A percentile compares a stretch with the other conserved stretches of the same genome.
Evolutionary conservation across 148 eudicot genomes (phyloP).

Genomic region (Chenopodium suecicum): DNA sequence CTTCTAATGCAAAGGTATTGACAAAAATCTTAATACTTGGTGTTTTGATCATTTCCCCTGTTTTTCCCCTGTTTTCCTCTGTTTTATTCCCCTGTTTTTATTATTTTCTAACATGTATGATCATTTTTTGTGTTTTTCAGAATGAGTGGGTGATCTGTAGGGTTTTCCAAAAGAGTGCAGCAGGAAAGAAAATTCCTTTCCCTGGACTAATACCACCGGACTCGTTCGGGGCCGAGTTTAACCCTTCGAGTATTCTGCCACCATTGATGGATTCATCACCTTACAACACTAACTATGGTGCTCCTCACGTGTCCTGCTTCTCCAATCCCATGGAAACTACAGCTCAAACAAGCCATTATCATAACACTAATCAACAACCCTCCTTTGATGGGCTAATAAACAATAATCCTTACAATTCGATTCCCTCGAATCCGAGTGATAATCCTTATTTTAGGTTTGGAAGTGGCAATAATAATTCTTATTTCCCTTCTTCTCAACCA

Average conservation of each 20-base stretch:
- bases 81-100: conserved; percentile 12
- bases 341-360: conserved; percentile 29
- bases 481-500: conserved; percentile 17
- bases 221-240: conserved; percentile 23
- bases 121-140: conserved; percentile 29
- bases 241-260: conserved; percentile 39
- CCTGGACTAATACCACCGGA: conserved; percentile 25
- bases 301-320: conserved; percentile 84
- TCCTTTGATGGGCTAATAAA: conserved; percentile 10
- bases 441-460: conserved; percentile 2
- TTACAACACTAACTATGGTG: conserved; percentile 15
- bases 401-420: conserved; percentile 16
- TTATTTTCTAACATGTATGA: background rate
- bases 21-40: background rate
- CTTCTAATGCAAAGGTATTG: conserved; percentile 28
- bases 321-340: conserved; percentile 50
- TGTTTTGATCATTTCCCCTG: conserved; percentile 12
- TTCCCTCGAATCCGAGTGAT: background rate
- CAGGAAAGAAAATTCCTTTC: conserved; percentile 43
- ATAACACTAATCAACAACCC: conserved; percentile 15
- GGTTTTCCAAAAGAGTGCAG: conserved; percentile 49
- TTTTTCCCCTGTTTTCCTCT: conserved; percentile 3
- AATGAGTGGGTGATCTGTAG: conserved; percentile 72
- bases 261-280: conserved; percentile 57
- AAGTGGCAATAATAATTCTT: background rate